A percentile compares a stretch with the other conserved stretches of the same genome.
phyloP scores from a whole-genome alignment of 176 grass and related monocot genomes.

The Ananas comosus region DNA sequence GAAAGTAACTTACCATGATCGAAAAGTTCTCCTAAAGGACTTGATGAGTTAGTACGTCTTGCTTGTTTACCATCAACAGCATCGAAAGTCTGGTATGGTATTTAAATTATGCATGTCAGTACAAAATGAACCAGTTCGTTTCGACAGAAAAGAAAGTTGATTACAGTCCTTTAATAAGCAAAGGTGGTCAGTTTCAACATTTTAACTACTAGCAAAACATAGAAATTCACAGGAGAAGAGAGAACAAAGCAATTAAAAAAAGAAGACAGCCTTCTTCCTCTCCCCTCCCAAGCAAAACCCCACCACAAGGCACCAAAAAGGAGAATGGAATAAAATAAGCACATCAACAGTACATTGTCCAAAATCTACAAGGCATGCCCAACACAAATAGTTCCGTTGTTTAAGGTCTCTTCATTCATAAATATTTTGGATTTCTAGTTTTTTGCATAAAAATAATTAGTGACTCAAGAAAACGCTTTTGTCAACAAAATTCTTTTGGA shows the following conservation, averaged over 20 bases:
- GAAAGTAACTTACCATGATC: constrained; percentile 66
- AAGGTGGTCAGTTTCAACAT: not conserved
- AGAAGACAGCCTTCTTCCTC: too few relatives aligned
- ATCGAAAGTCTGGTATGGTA: constrained; percentile 78
- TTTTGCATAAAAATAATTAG: too few relatives aligned
- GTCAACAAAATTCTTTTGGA: too few relatives aligned
- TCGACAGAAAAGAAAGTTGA: not conserved
- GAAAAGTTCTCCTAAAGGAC: constrained; percentile 98
- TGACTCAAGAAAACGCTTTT: too few relatives aligned
- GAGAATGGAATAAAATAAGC: too few relatives aligned
- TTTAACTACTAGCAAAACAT: not conserved
- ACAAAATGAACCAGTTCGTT: not conserved
- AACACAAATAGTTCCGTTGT: too few relatives aligned
- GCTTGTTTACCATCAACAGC: constrained; percentile 99
- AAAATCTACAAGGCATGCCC: too few relatives aligned
- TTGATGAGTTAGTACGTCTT: constrained; percentile 94
- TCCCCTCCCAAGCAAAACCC: too few relatives aligned
- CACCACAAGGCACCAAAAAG: too few relatives aligned
- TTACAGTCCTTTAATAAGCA: not conserved
- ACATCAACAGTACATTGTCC: too few relatives aligned
- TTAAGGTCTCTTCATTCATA: too few relatives aligned
- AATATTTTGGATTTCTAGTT: too few relatives aligned
- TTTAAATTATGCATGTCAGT: not conserved
- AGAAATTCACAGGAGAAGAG: not conserved
- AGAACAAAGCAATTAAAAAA: not conserved